These are phyloP conservation scores for Solioccasus polychromus DNA, from an alignment of 768 basidiomycete genomes.

Conservation along the genomic window DNA sequence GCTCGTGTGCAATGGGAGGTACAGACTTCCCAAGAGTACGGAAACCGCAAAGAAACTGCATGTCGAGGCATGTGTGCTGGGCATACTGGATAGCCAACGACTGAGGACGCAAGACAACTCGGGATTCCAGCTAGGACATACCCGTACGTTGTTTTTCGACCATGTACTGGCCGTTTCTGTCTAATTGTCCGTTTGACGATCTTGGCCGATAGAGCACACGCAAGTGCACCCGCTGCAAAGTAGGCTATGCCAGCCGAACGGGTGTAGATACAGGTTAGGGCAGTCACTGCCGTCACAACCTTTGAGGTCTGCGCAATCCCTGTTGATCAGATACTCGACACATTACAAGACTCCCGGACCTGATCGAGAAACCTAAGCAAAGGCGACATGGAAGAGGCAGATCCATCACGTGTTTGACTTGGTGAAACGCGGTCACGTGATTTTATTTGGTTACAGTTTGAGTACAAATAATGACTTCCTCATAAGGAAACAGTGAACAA, in stretches of 20 bases:
- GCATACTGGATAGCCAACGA: constrained; percentile 55
- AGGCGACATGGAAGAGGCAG: constrained; percentile 2
- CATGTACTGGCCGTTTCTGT: constrained; percentile 57
- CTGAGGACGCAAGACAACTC: background rate
- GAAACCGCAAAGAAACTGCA: constrained; percentile 66
- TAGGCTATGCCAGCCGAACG: constrained; percentile 61
- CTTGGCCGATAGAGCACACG: constrained; percentile 59
- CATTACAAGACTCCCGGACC: constrained; percentile 17
- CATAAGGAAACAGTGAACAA: constrained; percentile 27
- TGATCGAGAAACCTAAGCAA: constrained; percentile 34
- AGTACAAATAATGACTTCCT: constrained; percentile 25
- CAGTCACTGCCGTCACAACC: constrained; percentile 52
- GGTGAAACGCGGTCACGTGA: constrained; percentile 31
- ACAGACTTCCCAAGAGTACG: constrained; percentile 51
- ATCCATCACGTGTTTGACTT: constrained; percentile 10
- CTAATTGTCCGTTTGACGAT: constrained; percentile 56
- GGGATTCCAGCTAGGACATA: constrained; percentile 30
- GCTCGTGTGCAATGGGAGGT: constrained; percentile 57
- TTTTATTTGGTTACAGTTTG: constrained; percentile 30
- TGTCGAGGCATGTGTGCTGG: constrained; percentile 74
- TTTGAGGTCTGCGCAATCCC: constrained; percentile 49
- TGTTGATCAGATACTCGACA: constrained; percentile 5
- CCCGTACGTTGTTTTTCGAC: constrained; percentile 64
- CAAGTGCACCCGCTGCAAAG: constrained; percentile 55
- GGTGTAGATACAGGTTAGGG: constrained; percentile 51